Base-by-base conservation (phyloP, 805 yeast genomes). In the Sugiyamaella smithiae region DNA sequence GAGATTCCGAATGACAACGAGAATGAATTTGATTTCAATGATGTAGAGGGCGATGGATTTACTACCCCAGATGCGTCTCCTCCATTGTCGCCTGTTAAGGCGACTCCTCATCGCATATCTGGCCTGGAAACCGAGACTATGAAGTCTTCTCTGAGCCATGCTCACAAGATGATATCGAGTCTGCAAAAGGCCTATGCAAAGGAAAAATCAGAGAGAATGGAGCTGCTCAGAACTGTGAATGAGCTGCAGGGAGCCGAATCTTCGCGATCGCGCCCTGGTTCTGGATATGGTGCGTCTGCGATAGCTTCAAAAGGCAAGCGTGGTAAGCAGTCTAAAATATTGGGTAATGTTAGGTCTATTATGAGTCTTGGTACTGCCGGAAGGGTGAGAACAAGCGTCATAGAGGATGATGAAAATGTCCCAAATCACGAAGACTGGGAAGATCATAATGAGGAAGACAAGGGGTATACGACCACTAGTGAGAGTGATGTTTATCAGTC, bases 91-190 rank as follows among this genome's bases (percentile, higher is more conserved):
- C 70, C 70, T 1, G 57, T 66, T 35, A 64, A 64, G 43, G 60
- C 58, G 1, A 59, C 67, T 7, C 65, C 67, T 5, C 53, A 64
- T 8, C 59, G 61, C 37, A 57, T 63, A 46, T 48, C 60, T 11
- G 61, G 54, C n/a, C 58, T 85, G 37, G 88, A 85, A 59, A 68
- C 77, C 2, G 90, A 86, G 58, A 82, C 89, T 1, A 66, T 85
- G 54, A 73, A 76, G 53, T 75, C 84, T 0, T 82, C 85, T 20
- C 71, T 87, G 56, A 71, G 73, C 14, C 86, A 77, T 64, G 84
- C 90, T 3, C 79, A 82, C 57, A 72, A 75, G 52, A 76, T 81
- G 1, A 80, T 85, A 42, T 67, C 79, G n/a, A 81, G 76, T 57
- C 70, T 85, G 53, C 76, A 85, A 61, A 67, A 72, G 17, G 69